Evolutionary conservation across 371 early-diverging fungal genomes (phyloP).

Genomic region (Sanchytrium tribonematis): DNA sequence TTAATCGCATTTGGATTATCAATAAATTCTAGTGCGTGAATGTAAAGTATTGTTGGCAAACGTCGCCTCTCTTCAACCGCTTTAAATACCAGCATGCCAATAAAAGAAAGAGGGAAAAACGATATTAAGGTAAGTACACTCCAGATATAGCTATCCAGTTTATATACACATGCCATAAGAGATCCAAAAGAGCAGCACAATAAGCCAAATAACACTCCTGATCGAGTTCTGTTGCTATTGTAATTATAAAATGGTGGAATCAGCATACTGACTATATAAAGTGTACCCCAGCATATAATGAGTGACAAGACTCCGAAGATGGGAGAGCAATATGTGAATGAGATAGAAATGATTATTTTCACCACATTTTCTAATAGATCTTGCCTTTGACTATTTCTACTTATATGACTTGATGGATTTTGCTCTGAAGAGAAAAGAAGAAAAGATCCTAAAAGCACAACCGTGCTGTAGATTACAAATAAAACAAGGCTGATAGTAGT

Average conservation of each 20-base stretch:
- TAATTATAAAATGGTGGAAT: background rate
- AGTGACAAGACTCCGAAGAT: background rate
- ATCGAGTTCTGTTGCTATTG: background rate
- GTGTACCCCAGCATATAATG: background rate
- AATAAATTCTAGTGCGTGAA: background rate
- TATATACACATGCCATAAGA: background rate
- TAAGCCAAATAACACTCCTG: background rate
- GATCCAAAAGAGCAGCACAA: background rate
- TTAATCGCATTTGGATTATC: background rate
- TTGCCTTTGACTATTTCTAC: background rate
- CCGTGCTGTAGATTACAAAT: background rate
- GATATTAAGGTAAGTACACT: background rate
- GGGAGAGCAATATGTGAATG: background rate
- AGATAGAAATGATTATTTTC: background rate
- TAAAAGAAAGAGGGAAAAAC: background rate
- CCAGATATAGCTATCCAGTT: too few species aligned
- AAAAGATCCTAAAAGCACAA: background rate
- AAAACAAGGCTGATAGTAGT: background rate
- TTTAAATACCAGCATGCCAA: background rate
- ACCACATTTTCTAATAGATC: background rate
- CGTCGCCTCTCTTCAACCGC: background rate
- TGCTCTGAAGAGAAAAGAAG: background rate
- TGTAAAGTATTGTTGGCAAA: background rate
- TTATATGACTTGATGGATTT: background rate
- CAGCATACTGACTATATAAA: background rate